Evolutionary conservation across 257 asterid species (phyloP).

Genomic region (Gynochthodes officinalis): DNA sequence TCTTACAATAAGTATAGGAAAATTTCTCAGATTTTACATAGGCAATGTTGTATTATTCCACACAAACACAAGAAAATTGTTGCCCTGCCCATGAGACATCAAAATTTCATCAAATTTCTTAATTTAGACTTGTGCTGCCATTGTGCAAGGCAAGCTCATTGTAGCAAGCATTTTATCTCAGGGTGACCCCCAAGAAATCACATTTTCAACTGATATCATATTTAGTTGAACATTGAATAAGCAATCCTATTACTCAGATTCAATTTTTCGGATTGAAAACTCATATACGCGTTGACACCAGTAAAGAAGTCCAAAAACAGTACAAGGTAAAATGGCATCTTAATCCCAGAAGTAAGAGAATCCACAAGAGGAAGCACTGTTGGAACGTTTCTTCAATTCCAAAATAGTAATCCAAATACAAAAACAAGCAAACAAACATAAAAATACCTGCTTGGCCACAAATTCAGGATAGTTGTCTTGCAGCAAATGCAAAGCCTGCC

Average conservation of each 20-base stretch:
- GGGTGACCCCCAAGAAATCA: background rate
- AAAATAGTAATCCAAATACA: too few relatives aligned
- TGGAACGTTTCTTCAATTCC: background rate
- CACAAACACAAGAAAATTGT: background rate
- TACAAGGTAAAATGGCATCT: background rate
- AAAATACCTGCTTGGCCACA: slow-evolving; percentile 78
- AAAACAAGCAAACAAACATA: background rate
- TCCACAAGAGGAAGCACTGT: background rate
- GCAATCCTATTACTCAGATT: too few relatives aligned
- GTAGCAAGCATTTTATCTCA: background rate
- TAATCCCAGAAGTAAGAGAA: background rate
- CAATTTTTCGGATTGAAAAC: too few relatives aligned
- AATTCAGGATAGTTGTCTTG: slow-evolving; percentile 97
- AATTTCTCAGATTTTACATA: too few relatives aligned
- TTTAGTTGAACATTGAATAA: background rate
- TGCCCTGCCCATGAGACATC: background rate
- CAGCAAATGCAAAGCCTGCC: slow-evolving; percentile 74
- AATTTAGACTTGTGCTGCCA: background rate
- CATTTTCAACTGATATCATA: background rate
- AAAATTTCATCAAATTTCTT: background rate
- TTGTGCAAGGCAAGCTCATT: background rate
- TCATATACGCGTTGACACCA: background rate
- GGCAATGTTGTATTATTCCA: background rate
- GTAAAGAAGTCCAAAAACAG: background rate
- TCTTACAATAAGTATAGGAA: too few relatives aligned